Percentiles rank a stretch among this genome's conserved stretches.
These are phyloP conservation scores for Saturnispora saitoi DNA, from an alignment of 805 yeast genomes.

Conservation along the genomic window DNA sequence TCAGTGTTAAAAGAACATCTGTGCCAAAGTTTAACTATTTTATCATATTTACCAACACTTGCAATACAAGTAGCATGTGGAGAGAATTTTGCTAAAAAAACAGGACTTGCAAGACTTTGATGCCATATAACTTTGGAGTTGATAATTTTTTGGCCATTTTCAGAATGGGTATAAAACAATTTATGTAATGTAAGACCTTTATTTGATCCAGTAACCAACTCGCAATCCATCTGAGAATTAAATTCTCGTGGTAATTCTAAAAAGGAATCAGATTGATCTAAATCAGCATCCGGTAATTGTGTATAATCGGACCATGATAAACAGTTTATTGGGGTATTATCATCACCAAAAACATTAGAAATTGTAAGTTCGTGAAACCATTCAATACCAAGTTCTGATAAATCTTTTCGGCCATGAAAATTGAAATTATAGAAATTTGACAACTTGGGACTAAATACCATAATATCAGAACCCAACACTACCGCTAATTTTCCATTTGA, in stretches of 20 bases:
- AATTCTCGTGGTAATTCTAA: slow-evolving; percentile 28
- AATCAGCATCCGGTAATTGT: slow-evolving; percentile 22
- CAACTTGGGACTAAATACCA: slow-evolving; percentile 49
- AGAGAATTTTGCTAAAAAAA: slow-evolving; percentile 48
- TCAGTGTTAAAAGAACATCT: slow-evolving; percentile 60
- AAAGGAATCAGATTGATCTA: slow-evolving; percentile 19
- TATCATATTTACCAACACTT: slow-evolving; percentile 53
- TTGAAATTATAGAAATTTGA: slow-evolving; percentile 33
- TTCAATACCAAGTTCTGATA: slow-evolving; percentile 24
- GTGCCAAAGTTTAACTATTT: slow-evolving; percentile 69
- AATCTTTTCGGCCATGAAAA: slow-evolving; percentile 27
- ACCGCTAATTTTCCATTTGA: slow-evolving; percentile 56
- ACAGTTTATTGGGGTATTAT: slow-evolving; percentile 22
- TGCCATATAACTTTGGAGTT: slow-evolving; percentile 34
- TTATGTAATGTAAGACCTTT: slow-evolving; percentile 45
- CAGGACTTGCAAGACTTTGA: slow-evolving; percentile 51
- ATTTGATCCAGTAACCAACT: slow-evolving; percentile 53
- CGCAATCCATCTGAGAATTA: slow-evolving; percentile 35
- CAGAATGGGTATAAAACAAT: slow-evolving; percentile 24
- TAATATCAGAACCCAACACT: slow-evolving; percentile 35
- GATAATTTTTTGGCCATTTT: slow-evolving; percentile 15
- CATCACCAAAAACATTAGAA: slow-evolving; percentile 14
- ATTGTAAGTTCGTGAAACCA: slow-evolving; percentile 26
- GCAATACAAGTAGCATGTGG: slow-evolving; percentile 64
- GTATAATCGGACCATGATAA: slow-evolving; percentile 31